Percentiles rank a stretch among this genome's conserved stretches.
Evolutionary conservation across 768 basidiomycete genomes (phyloP).

Genomic region (Suillus luteus): DNA sequence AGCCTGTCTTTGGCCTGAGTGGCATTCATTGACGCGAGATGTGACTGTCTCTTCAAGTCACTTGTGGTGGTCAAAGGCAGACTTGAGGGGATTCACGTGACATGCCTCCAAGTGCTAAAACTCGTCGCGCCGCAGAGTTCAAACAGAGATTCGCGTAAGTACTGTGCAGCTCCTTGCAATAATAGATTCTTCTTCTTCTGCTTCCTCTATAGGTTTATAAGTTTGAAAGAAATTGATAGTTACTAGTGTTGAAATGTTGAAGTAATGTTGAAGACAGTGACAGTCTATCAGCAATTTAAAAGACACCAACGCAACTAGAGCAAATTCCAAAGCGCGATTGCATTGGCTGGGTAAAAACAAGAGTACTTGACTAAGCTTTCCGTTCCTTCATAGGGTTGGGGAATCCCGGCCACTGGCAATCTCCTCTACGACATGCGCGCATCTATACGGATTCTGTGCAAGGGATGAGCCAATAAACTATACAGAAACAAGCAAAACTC

Average conservation of each 20-base stretch:
- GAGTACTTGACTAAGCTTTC: neutral
- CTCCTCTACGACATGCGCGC: neutral
- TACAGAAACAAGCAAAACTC: neutral
- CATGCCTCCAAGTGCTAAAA: too few relatives aligned
- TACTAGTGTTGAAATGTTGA: neutral
- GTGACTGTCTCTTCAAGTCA: neutral
- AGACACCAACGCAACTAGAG: neutral
- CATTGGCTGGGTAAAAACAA: neutral
- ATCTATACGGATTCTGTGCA: constrained; percentile 4
- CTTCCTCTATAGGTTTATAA: neutral
- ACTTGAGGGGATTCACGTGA: neutral
- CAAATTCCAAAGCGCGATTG: neutral
- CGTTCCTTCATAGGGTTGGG: neutral
- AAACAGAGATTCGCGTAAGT: neutral
- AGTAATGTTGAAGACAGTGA: neutral
- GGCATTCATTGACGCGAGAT: constrained; percentile 45
- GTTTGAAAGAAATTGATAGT: neutral
- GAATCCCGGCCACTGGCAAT: neutral
- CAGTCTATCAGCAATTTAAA: neutral
- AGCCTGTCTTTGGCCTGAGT: constrained; percentile 81
- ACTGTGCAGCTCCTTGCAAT: neutral
- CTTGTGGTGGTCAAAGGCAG: neutral
- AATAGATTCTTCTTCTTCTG: neutral
- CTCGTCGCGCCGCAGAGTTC: neutral
- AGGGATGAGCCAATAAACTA: neutral